Evolutionary conservation across 441 rosid species (phyloP).

Genomic region (Euphorbia celastroides): DNA sequence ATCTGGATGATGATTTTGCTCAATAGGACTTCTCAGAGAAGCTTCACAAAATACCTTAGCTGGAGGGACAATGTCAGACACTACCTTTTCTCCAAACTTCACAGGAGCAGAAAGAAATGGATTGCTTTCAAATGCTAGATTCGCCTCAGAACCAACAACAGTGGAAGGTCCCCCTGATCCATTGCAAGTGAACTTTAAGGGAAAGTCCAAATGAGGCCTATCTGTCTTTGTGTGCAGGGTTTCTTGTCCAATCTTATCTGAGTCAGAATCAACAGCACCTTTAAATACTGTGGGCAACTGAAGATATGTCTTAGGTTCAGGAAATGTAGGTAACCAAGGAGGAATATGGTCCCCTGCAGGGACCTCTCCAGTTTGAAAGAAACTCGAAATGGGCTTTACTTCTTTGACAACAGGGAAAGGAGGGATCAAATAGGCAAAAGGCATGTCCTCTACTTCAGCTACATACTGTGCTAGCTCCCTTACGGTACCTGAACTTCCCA

Average conservation of each 20-base stretch:
- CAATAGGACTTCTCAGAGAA: constrained; percentile 26
- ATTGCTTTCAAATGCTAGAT: constrained; percentile 38
- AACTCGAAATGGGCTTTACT: constrained; percentile 40
- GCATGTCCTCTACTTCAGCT: constrained; percentile 42
- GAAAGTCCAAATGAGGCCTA: constrained; percentile 35
- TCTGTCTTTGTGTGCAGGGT: constrained; percentile 31
- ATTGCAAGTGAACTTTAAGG: constrained; percentile 34
- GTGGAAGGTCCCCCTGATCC: constrained; percentile 39
- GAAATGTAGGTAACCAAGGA: constrained; percentile 77
- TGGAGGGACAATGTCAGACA: constrained; percentile 46
- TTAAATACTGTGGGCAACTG: constrained; percentile 26
- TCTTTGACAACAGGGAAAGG: constrained; percentile 58
- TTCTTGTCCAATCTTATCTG: constrained; percentile 28
- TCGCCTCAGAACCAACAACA: constrained; percentile 32
- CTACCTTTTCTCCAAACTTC: constrained; percentile 52
- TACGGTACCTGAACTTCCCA: constrained; percentile 53
- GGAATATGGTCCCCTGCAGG: constrained; percentile 78
- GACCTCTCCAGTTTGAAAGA: constrained; percentile 48
- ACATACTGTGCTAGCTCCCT: constrained; percentile 62
- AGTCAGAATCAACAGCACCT: constrained; percentile 24
- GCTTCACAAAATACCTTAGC: constrained; percentile 37
- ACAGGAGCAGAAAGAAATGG: constrained; percentile 75
- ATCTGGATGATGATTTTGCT: constrained; percentile 27
- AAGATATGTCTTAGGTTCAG: constrained; percentile 42
- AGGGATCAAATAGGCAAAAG: constrained; percentile 65